Base-by-base conservation (phyloP, 2,329 filamentous ascomycete genomes). In the Penicillium sumatraense region DNA sequence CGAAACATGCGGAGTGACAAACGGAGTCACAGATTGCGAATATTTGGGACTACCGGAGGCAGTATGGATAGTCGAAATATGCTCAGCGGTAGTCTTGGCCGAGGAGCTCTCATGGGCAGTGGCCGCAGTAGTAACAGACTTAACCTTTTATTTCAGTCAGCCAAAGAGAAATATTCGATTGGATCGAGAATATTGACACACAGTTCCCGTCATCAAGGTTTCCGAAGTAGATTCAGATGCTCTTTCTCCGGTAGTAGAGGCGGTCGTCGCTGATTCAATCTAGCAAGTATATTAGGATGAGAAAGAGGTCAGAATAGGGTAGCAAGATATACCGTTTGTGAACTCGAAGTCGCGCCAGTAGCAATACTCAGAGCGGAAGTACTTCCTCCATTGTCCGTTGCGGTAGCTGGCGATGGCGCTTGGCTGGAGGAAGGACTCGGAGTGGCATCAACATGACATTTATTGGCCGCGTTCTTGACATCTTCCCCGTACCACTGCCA, bases 401-500 rank as follows among this genome's bases (percentile, higher is more conserved):
- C n/a, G n/a, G n/a, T n/a, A n/a, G n/a, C n/a, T n/a, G n/a, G n/a
- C n/a, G n/a, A n/a, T n/a, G n/a, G n/a, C n/a, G n/a, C n/a, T n/a
- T n/a, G n/a, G n/a, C n/a, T n/a, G n/a, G n/a, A n/a, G n/a, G n/a
- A n/a, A n/a, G n/a, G 24, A 26, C 49, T 58, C 14, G 58, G 53
- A 10, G 56, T 59, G 3, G 51, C 56, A 41, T 58, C 49, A 11
- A 56, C 53, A 56, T 77, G 78, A 8, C 62, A 69, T 13, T 54
- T 51, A 14, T 69, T 57, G 11, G 78, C 78, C 20, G 74, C 76
- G 1, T 61, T 60, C 16, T 61, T 57, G 18, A 81, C 72, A 9
- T 70, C 67, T 16, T 60, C 53, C 14, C 77, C 74, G 47, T 81
- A 81, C 56, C 74, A 71, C 40, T 72, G 61, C 78, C 78, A 81